Percentiles rank a stretch among this genome's conserved stretches.
phyloP scores from a whole-genome alignment of 176 grass and related monocot species.

The Oryza punctata region DNA sequence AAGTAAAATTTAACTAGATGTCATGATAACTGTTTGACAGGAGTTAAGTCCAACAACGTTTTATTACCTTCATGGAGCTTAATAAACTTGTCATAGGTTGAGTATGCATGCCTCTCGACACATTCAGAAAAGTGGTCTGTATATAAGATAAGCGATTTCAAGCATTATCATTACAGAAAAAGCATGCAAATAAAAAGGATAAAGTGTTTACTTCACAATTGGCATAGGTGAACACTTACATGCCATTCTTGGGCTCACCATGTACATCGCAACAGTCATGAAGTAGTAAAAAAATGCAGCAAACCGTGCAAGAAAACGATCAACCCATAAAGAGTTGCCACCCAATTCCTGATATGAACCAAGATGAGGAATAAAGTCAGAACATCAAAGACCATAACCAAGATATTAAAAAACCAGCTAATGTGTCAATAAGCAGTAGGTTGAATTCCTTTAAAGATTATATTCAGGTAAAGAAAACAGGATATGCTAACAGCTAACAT shows the following conservation, averaged over 20 bases:
- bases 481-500: neutral
- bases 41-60: neutral
- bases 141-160: conserved; percentile 28
- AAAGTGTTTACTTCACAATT: neutral
- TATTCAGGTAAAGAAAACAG: neutral
- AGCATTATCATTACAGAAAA: neutral
- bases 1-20: neutral
- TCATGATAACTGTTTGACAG: neutral
- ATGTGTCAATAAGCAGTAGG: neutral
- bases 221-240: conserved; percentile 54
- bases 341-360: conserved; percentile 72
- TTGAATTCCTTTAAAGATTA: neutral
- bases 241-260: conserved; percentile 95
- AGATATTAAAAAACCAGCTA: neutral
- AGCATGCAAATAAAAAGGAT: neutral
- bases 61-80: conserved; percentile 74
- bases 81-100: conserved; percentile 96
- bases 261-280: conserved; percentile 88
- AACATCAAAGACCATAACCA: neutral
- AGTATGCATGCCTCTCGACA: conserved; percentile 93
- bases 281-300: conserved; percentile 94
- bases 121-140: conserved; percentile 99
- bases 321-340: conserved; percentile 73
- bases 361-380: neutral
- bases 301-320: conserved; percentile 70